A percentile compares a stretch with the other conserved stretches of the same genome.
Conservation (phyloP, 768 basidiomycete genomes). For the Suillus ampliporus region DNA sequence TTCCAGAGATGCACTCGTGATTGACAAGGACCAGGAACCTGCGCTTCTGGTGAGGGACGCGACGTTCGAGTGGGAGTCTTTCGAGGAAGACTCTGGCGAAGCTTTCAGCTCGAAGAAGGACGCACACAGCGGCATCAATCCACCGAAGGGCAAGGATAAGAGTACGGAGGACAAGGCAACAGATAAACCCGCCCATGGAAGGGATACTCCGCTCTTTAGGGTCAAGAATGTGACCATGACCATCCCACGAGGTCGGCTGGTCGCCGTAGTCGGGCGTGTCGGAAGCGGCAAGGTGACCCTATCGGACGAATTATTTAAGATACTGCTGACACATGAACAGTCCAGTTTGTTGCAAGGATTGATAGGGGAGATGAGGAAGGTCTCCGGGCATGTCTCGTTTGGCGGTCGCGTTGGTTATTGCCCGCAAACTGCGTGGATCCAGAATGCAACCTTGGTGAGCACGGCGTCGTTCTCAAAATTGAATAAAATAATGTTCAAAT, state of each 20-base stretch:
- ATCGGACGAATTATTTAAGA: background rate
- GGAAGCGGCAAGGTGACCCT: conserved; percentile 63
- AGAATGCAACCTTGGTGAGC: conserved; percentile 64
- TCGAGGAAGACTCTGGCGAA: conserved; percentile 15
- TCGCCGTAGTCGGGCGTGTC: conserved; percentile 70
- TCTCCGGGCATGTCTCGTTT: conserved; percentile 57
- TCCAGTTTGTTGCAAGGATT: conserved; percentile 66
- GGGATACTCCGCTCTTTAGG: conserved; percentile 42
- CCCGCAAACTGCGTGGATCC: conserved; percentile 79
- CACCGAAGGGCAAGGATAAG: background rate
- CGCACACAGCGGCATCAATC: conserved; percentile 5
- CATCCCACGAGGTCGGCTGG: conserved; percentile 61
- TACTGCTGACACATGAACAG: conserved; percentile 24
- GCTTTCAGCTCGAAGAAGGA: conserved; percentile 5
- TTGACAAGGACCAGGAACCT: conserved; percentile 49
- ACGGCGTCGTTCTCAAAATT: background rate
- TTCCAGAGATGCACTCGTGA: conserved; percentile 44
- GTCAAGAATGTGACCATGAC: conserved; percentile 55
- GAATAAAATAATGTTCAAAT: background rate
- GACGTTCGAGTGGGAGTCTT: conserved; percentile 69
- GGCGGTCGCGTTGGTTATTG: conserved; percentile 74
- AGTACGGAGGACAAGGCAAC: conserved; percentile 17
- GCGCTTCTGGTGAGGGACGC: conserved; percentile 38
- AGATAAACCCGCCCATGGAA: conserved; percentile 17
- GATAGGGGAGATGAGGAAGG: conserved; percentile 72